Conservation (phyloP, 192 early-diverging fungal species). For the Thamnidium elegans region DNA sequence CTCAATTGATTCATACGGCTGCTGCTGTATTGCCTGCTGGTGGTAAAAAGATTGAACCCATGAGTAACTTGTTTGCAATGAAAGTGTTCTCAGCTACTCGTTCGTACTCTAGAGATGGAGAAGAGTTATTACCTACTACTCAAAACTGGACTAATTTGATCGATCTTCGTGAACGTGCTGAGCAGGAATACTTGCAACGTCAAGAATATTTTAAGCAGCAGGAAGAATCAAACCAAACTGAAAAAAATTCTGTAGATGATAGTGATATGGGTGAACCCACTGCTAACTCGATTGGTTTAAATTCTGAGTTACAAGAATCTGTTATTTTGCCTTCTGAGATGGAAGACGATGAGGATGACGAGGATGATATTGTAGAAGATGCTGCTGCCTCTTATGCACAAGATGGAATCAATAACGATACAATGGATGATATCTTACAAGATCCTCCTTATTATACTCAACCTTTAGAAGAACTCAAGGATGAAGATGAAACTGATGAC, state of each 20-base stretch:
- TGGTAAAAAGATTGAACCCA: slow-evolving; percentile 28
- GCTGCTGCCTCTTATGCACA: too few species aligned
- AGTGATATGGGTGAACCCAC: not conserved
- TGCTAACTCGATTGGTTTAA: too few species aligned
- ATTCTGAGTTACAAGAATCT: too few species aligned
- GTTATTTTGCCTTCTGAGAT: too few species aligned
- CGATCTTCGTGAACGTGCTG: slow-evolving; percentile 14
- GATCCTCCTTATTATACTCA: too few species aligned
- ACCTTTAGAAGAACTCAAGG: not conserved
- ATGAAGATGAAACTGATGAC: not conserved
- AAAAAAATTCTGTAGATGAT: not conserved
- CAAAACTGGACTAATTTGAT: not conserved
- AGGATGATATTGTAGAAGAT: too few species aligned
- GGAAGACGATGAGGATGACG: too few species aligned
- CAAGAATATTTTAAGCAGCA: not conserved
- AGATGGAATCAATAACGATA: too few species aligned
- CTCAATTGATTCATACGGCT: slow-evolving; percentile 24
- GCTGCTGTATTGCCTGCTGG: slow-evolving; percentile 37
- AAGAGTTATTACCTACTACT: slow-evolving; percentile 11
- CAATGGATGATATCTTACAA: too few species aligned
- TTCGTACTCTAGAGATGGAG: not conserved
- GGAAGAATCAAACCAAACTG: not conserved
- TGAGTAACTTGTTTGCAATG: slow-evolving; percentile 30
- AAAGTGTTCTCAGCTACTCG: slow-evolving; percentile 18
- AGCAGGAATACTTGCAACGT: slow-evolving; percentile 3